These are phyloP conservation scores for Claviceps capensis DNA, from an alignment of 2,329 filamentous ascomycete genomes.

Conservation along the genomic window DNA sequence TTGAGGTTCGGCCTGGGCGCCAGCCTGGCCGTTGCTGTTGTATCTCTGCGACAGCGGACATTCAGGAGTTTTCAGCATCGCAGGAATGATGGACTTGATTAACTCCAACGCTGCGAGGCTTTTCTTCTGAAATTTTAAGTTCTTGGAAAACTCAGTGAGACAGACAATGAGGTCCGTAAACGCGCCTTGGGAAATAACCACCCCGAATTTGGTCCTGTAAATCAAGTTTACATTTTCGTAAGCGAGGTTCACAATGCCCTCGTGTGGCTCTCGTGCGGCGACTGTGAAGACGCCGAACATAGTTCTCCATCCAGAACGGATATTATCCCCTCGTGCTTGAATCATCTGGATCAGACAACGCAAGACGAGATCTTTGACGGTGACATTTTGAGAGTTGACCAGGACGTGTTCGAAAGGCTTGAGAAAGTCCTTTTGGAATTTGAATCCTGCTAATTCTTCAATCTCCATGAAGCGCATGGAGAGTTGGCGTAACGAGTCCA, in stretches of 20 bases:
- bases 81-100: constrained; percentile 81
- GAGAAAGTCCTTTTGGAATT: constrained; percentile 98
- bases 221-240: constrained; percentile 95
- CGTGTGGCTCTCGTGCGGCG: constrained; percentile 82
- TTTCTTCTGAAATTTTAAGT: constrained; percentile 97
- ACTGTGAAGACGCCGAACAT: constrained; percentile 99
- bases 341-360: constrained; percentile 98
- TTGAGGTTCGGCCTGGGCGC: constrained; percentile 28
- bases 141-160: constrained; percentile 96
- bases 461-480: constrained; percentile 99
- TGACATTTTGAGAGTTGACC: constrained; percentile 77
- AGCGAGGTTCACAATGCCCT: constrained; percentile 89
- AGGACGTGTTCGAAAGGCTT: constrained; percentile 98
- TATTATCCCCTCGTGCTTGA: constrained; percentile 89
- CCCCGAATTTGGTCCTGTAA: constrained; percentile 88
- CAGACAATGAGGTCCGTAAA: constrained; percentile 96
- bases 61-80: constrained; percentile 91
- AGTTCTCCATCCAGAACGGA: constrained; percentile 93
- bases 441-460: constrained; percentile 94
- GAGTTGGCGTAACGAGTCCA: constrained; percentile 87
- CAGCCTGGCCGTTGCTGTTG: constrained; percentile 17
- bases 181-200: constrained; percentile 90
- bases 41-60: constrained; percentile 68
- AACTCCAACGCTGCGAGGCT: constrained; percentile 91
- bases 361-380: constrained; percentile 94